Conservation (phyloP, 352 stramenopile genomes). For the Sclerospora graminicola region DNA sequence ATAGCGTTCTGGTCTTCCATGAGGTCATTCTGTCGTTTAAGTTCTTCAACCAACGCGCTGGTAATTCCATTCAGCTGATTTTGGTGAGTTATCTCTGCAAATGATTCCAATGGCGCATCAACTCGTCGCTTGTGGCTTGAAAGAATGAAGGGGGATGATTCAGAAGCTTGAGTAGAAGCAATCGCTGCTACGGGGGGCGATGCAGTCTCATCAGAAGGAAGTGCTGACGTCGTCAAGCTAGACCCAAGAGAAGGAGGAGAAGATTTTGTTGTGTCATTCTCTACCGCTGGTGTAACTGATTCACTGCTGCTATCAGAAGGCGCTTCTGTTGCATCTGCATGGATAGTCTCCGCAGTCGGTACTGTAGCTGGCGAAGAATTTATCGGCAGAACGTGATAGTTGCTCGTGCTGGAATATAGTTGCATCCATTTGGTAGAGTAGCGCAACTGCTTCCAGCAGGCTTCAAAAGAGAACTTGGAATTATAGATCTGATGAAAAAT, state of each 20-base stretch:
- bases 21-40: constrained; percentile 51
- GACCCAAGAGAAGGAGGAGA: neutral
- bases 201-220: neutral
- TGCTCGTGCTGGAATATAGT: constrained; percentile 36
- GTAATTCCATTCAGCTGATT: constrained; percentile 22
- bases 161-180: constrained; percentile 3
- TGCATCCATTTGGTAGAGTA: constrained; percentile 56
- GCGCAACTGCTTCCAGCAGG: constrained; percentile 58
- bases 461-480: constrained; percentile 59
- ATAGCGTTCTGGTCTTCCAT: constrained; percentile 72
- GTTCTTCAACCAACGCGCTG: constrained; percentile 32
- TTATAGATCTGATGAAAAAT: constrained; percentile 36
- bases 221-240: neutral
- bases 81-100: constrained; percentile 2
- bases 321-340: neutral
- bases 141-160: constrained; percentile 2
- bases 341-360: neutral
- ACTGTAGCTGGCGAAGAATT: constrained; percentile 1
- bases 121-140: constrained; percentile 10
- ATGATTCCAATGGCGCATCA: constrained; percentile 9
- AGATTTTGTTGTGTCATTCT: neutral
- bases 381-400: constrained; percentile 9
- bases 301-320: constrained; percentile 7
- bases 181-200: constrained; percentile 4
- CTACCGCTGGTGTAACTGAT: constrained; percentile 1